A percentile compares a stretch with the other conserved stretches of the same genome.
Conservation (phyloP, 2,329 filamentous ascomycete species). For the Epichloe bromicola region DNA sequence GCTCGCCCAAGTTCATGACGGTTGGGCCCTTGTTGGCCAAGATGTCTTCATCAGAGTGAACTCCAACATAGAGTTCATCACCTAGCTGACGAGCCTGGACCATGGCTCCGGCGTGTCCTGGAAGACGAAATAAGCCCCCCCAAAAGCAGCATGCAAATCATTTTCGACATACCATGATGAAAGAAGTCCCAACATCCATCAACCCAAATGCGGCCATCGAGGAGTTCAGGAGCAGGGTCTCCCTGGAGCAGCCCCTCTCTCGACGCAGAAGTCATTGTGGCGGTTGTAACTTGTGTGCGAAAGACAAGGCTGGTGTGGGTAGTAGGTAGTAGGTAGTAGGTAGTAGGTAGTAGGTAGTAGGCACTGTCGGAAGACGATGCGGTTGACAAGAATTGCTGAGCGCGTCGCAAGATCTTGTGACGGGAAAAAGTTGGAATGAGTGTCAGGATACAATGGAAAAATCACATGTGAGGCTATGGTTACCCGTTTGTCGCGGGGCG, state of each 20-base stretch:
- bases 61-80: conserved; percentile 75
- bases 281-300: not conserved
- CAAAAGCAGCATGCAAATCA: not conserved
- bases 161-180: conserved; percentile 62
- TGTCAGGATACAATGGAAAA: not conserved
- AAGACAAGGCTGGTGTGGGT: not conserved
- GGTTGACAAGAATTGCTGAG: not conserved
- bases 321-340: no score
- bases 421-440: not conserved
- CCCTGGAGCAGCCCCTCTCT: conserved; percentile 21
- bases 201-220: conserved; percentile 79
- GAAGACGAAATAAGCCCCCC: not conserved
- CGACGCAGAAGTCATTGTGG: conserved; percentile 12
- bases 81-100: conserved; percentile 89
- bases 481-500: not conserved
- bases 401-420: not conserved
- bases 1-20: conserved; percentile 87
- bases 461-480: not conserved
- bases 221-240: conserved; percentile 39
- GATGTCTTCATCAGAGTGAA: conserved; percentile 93
- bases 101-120: conserved; percentile 92
- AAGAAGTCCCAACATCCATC: conserved; percentile 99
- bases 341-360: no score
- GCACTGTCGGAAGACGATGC: no score
- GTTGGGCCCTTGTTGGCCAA: conserved; percentile 95